Conservation (phyloP, 345 rosid genomes). For the Populus davidiana region DNA sequence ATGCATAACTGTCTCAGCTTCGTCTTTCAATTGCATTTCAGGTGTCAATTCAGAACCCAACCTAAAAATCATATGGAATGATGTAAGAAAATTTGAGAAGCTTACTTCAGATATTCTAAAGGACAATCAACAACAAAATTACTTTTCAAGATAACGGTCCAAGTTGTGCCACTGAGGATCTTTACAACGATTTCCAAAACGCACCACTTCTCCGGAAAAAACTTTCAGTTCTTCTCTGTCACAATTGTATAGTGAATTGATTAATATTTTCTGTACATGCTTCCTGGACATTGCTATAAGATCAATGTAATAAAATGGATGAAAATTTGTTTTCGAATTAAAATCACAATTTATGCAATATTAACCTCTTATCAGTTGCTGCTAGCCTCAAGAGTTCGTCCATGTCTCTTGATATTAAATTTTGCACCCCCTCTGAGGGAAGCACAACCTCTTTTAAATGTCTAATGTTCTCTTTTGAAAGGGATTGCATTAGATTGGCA, state of each 20-base stretch:
- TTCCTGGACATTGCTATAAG: not conserved
- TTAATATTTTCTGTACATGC: not conserved
- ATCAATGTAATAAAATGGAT: not conserved
- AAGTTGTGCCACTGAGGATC: slow-evolving; percentile 99
- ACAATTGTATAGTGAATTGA: slow-evolving; percentile 7
- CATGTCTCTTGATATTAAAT: slow-evolving; percentile 74
- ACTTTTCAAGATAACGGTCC: slow-evolving; percentile 93
- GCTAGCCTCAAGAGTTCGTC: slow-evolving; percentile 71
- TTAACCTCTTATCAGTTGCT: slow-evolving; percentile 89
- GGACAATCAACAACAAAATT: slow-evolving; percentile 25
- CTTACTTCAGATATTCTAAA: not conserved
- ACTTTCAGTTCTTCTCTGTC: slow-evolving; percentile 83
- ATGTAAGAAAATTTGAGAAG: slow-evolving; percentile 20
- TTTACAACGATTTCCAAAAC: slow-evolving; percentile 96
- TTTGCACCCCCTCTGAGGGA: slow-evolving; percentile 85
- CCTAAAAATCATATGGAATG: slow-evolving; percentile 44
- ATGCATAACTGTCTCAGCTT: slow-evolving; percentile 66
- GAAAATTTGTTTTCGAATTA: not conserved
- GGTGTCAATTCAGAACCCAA: slow-evolving; percentile 71
- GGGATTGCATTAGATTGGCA: slow-evolving; percentile 85
- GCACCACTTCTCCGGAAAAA: slow-evolving; percentile 91
- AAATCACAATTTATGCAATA: not conserved
- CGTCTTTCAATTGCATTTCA: slow-evolving; percentile 72
- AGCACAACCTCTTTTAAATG: slow-evolving; percentile 85
- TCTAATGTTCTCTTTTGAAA: slow-evolving; percentile 60